Evolutionary conservation across 257 asterid species (phyloP).

Genomic region (Pogostemon cablin): DNA sequence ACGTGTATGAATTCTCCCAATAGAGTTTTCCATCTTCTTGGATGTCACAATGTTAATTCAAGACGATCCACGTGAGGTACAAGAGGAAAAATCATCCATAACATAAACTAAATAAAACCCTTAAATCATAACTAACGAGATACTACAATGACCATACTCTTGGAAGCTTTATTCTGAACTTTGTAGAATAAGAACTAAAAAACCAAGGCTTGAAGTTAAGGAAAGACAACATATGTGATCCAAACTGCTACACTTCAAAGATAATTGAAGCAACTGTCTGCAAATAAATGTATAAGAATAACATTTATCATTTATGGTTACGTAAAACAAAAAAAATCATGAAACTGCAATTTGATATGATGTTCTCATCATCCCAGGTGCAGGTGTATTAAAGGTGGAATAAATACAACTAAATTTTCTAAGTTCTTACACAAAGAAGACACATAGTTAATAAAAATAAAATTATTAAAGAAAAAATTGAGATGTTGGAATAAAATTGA

Average conservation of each 20-base stretch:
- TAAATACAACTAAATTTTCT: neutral
- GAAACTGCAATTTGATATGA: neutral
- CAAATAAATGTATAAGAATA: no score
- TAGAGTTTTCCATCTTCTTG: neutral
- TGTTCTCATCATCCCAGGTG: neutral
- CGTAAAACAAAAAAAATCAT: neutral
- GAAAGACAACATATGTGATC: neutral
- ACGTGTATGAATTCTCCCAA: neutral
- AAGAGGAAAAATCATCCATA: no score
- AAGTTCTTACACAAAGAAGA: neutral
- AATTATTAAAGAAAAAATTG: neutral
- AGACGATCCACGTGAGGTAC: neutral
- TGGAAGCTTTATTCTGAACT: neutral
- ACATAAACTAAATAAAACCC: neutral
- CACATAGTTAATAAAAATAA: neutral
- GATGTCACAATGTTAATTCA: neutral
- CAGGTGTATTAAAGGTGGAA: neutral
- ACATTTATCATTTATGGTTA: no score
- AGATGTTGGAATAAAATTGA: neutral
- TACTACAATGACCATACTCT: neutral
- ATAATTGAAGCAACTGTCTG: no score
- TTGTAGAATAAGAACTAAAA: conserved; percentile 3
- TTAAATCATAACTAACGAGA: neutral
- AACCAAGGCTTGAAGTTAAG: neutral
- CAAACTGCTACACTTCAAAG: no score